Base-by-base conservation (phyloP, 495 filamentous ascomycete genomes). In the Opeltia flavorubescens region DNA sequence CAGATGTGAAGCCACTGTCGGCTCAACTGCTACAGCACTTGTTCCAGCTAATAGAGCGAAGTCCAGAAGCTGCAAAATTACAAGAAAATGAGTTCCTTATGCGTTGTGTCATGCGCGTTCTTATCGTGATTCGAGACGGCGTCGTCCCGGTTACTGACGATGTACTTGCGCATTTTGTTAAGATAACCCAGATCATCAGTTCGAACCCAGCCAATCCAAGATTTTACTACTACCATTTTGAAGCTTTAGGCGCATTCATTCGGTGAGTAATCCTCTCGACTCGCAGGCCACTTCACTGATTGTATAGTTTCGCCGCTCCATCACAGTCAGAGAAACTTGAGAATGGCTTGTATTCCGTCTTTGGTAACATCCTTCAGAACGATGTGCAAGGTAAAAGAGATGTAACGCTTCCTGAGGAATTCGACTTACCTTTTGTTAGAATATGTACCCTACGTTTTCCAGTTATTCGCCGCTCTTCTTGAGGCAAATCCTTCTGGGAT, bases 1-100 rank as follows among this genome's bases (percentile, higher is more conserved):
- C 66, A 13, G 80, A 82, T 44, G 82, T 99, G 26, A 73, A 78
- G 30, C 78, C 78, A 1, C 78, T 89, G 55, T 77, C 91, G 17
- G 86, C 86, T 58, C 84, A 91, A 51, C 72, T 99, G 12, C 65
- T 96, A 26, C 73, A 87, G 49, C 91, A 96, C 55, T 76, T 96
- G n/a, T 96, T 99, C 69, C 75, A 74, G 35, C 68, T 99, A 13
- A 86, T 99, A 47, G 79, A 89, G 52, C 81, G 79, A 49, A 79
- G 94, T 50, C 65, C 69, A 0, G 79, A 80, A 8, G 82, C 93
- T 18, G 77, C 89, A 53, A 96, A 95, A 71, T 78, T 96, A 48
- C 91, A 96, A 59, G 93, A 99, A 64, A 96, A 99, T 57, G 93
- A 99, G 59, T 99, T 95, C 61, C 64, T 99, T 51, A 95, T 99